Percentiles rank a stretch among this genome's conserved stretches.
Evolutionary conservation across 139 green algal species (phyloP).

Genomic region (Deuterostichococcus epilithicus): DNA sequence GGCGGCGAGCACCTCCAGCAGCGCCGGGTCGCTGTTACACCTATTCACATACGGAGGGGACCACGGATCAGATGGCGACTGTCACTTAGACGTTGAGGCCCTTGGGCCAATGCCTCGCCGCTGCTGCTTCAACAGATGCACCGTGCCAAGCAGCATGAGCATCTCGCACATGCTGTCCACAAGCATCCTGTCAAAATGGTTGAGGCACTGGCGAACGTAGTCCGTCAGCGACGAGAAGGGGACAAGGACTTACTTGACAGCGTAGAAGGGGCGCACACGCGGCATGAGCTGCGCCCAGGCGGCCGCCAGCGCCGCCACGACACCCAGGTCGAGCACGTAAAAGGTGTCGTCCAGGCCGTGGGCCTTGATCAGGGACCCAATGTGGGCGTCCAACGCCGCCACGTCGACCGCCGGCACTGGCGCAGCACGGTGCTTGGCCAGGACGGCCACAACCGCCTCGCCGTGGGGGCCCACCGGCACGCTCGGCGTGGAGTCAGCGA

Average conservation of each 20-base stretch:
- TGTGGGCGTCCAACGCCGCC: constrained; percentile 26
- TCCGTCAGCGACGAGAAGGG: no score
- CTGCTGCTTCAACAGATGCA: no score
- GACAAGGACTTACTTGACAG: constrained; percentile 20
- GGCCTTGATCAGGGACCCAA: constrained; percentile 19
- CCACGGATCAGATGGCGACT: not conserved
- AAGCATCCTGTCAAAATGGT: no score
- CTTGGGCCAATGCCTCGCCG: no score
- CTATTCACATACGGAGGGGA: constrained; percentile 40
- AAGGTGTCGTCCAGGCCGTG: constrained; percentile 76
- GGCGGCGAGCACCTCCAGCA: constrained; percentile 78
- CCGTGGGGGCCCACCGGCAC: not conserved
- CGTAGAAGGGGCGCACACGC: constrained; percentile 86
- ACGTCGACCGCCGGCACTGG: constrained; percentile 4
- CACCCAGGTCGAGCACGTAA: constrained; percentile 87
- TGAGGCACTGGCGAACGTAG: no score
- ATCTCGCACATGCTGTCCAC: no score
- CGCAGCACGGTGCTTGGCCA: constrained; percentile 6
- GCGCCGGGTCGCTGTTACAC: constrained; percentile 85
- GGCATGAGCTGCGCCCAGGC: constrained; percentile 81
- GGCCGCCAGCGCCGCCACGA: constrained; percentile 67
- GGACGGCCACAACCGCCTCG: constrained; percentile 2
- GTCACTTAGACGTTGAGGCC: no score
- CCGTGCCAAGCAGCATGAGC: no score
- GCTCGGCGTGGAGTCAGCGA: not conserved